phyloP scores from a whole-genome alignment of 768 basidiomycete species.

The Leucosporidium creatinivorum region DNA sequence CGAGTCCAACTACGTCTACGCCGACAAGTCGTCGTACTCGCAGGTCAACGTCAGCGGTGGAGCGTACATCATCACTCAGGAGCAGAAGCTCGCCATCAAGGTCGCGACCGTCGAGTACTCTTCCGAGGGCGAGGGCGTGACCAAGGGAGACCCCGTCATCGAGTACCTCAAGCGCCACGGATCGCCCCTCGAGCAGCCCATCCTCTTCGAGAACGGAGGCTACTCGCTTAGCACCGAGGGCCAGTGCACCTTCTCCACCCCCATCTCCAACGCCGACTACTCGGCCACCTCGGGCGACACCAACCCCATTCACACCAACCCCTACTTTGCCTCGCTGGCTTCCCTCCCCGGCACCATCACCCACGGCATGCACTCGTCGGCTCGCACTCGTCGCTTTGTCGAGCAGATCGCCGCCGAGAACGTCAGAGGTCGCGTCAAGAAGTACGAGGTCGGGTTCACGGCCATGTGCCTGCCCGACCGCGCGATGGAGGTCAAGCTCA shows the following conservation, averaged over 20 bases:
- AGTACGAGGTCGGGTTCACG: constrained; percentile 89
- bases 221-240: constrained; percentile 67
- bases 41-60: constrained; percentile 74
- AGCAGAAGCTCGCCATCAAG: constrained; percentile 48
- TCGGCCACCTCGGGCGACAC: constrained; percentile 94
- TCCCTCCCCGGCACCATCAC: constrained; percentile 92
- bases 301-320: constrained; percentile 98
- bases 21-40: constrained; percentile 77
- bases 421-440: constrained; percentile 77
- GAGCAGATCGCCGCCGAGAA: constrained; percentile 93
- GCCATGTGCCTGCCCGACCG: constrained; percentile 95
- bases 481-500: constrained; percentile 74
- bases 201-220: constrained; percentile 73
- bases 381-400: constrained; percentile 83
- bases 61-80: constrained; percentile 50
- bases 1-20: constrained; percentile 78
- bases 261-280: constrained; percentile 89
- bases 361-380: constrained; percentile 94
- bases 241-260: constrained; percentile 66
- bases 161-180: constrained; percentile 91
- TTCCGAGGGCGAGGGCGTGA: constrained; percentile 35
- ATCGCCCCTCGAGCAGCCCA: constrained; percentile 62
- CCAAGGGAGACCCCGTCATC: constrained; percentile 85
- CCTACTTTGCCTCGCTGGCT: constrained; percentile 92
- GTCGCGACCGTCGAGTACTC: constrained; percentile 36